A percentile compares a stretch with the other conserved stretches of the same genome.
These are phyloP conservation scores for Hanseniaspora occidentalis DNA, from an alignment of 805 yeast genomes.

Conservation along the genomic window DNA sequence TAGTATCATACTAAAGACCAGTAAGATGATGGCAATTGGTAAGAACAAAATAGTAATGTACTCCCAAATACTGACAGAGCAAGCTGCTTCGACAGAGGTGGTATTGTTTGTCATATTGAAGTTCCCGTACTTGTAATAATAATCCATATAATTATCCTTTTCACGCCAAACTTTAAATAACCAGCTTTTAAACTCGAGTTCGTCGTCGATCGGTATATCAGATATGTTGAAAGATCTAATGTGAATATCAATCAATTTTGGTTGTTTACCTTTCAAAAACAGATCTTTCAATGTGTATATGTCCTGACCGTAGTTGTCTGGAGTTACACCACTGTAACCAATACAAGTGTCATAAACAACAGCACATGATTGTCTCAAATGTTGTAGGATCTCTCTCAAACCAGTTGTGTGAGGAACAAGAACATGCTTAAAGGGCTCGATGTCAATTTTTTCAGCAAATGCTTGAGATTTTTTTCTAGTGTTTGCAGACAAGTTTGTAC, in stretches of 20 bases:
- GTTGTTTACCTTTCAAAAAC: slow-evolving; percentile 61
- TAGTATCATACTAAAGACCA: neutral
- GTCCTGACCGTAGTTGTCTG: slow-evolving; percentile 64
- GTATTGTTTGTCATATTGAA: slow-evolving; percentile 24
- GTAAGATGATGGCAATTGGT: slow-evolving; percentile 7
- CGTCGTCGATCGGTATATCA: slow-evolving; percentile 51
- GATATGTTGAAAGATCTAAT: slow-evolving; percentile 42
- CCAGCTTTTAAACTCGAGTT: slow-evolving; percentile 66
- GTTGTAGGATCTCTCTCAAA: slow-evolving; percentile 48
- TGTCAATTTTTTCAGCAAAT: slow-evolving; percentile 42
- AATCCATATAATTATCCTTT: slow-evolving; percentile 63
- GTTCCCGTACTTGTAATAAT: slow-evolving; percentile 42
- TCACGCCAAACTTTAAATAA: slow-evolving; percentile 56
- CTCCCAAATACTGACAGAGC: slow-evolving; percentile 14
- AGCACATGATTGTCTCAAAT: slow-evolving; percentile 39
- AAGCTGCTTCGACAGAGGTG: slow-evolving; percentile 13
- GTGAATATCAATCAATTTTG: slow-evolving; percentile 51
- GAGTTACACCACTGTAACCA: slow-evolving; percentile 61
- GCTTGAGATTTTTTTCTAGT: slow-evolving; percentile 46
- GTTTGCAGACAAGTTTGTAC: slow-evolving; percentile 67
- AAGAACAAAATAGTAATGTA: slow-evolving; percentile 10
- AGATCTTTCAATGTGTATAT: slow-evolving; percentile 51
- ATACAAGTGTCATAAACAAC: slow-evolving; percentile 72
- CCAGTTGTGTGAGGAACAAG: slow-evolving; percentile 82
- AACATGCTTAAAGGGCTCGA: slow-evolving; percentile 43